Percentiles rank a stretch among this genome's conserved stretches.
Evolutionary conservation across 306 rosid species (phyloP).

Genomic region (Hylodesmum podocarpum): DNA sequence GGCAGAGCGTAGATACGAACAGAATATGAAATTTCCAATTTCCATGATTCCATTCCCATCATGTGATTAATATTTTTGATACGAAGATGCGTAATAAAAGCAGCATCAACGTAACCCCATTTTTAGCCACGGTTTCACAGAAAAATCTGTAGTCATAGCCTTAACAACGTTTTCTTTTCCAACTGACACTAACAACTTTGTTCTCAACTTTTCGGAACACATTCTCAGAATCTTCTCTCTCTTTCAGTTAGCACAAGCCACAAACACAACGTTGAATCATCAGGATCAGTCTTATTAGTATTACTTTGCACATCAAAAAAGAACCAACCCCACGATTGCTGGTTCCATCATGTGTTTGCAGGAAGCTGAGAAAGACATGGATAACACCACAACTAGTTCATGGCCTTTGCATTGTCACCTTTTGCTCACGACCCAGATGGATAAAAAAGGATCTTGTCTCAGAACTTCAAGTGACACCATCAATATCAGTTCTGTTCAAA

Average conservation of each 20-base stretch:
- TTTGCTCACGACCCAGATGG: slow-evolving; percentile 52
- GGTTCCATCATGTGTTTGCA: slow-evolving; percentile 67
- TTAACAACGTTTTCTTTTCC: slow-evolving; percentile 34
- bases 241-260: background rate
- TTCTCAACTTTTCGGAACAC: slow-evolving; percentile 27
- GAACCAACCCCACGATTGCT: slow-evolving; percentile 24
- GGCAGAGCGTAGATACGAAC: background rate
- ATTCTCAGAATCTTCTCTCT: slow-evolving; percentile 59
- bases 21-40: background rate
- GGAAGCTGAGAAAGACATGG: slow-evolving; percentile 55
- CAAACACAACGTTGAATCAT: slow-evolving; percentile 5
- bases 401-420: slow-evolving; percentile 69
- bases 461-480: slow-evolving; percentile 39
- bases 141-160: slow-evolving; percentile 46
- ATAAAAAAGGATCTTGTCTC: slow-evolving; percentile 39
- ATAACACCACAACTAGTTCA: slow-evolving; percentile 35
- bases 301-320: slow-evolving; percentile 31
- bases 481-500: slow-evolving; percentile 27
- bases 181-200: background rate
- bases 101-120: slow-evolving; percentile 29
- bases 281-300: background rate
- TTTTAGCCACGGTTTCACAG: slow-evolving; percentile 57
- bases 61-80: background rate
- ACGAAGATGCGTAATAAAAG: slow-evolving; percentile 12
- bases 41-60: background rate